A percentile compares a stretch with the other conserved stretches of the same genome.
Conservation (phyloP, 495 filamentous ascomycete genomes). For the Penicillium crystallinum region DNA sequence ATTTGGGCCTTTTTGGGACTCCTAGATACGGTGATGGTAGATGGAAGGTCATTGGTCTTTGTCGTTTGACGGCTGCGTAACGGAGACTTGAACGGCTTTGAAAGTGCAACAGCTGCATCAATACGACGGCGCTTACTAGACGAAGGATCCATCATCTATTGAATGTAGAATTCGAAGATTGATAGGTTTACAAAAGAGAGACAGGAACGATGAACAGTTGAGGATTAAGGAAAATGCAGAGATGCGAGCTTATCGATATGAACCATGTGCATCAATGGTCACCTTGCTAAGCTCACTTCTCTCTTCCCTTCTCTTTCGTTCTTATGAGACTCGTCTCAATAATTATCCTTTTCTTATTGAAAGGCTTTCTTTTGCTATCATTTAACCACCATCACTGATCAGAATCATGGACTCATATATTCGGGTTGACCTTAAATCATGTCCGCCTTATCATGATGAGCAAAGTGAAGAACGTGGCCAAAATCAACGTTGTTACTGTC, state of each 20-base stretch:
- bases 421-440: too few relatives aligned
- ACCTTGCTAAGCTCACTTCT: too few relatives aligned
- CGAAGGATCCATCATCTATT: conserved; percentile 15
- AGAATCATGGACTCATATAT: too few relatives aligned
- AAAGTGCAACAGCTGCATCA: conserved; percentile 46
- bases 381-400: too few relatives aligned
- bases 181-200: neutral
- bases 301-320: too few relatives aligned
- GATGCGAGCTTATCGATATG: conserved; percentile 21
- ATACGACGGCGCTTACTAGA: conserved; percentile 54
- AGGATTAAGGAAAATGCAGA: neutral
- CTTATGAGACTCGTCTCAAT: too few relatives aligned
- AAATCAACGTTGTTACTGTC: too few relatives aligned
- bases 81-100: conserved; percentile 66
- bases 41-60: neutral
- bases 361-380: too few relatives aligned
- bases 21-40: conserved; percentile 1
- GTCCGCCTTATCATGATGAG: too few relatives aligned
- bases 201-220: neutral
- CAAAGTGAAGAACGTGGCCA: too few relatives aligned
- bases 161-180: neutral
- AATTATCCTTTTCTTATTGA: too few relatives aligned
- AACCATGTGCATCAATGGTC: conserved; percentile 12
- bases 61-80: conserved; percentile 35
- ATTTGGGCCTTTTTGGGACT: neutral